Evolutionary conservation across 2,329 filamentous ascomycete species (phyloP).

Genomic region (Scedosporium aurantiacum): DNA sequence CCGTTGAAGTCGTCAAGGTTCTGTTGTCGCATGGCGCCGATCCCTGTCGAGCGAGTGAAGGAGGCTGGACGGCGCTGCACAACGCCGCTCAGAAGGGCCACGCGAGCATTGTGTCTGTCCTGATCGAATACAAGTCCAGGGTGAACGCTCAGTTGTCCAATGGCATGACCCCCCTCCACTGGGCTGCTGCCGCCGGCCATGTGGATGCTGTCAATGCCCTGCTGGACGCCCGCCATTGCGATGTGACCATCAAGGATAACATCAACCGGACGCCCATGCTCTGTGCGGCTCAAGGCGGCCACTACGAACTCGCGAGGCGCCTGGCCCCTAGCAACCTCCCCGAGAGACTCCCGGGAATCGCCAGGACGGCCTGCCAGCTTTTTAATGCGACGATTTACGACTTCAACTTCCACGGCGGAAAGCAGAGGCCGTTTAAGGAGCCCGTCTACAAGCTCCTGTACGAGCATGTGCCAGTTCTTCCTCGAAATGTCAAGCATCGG

Average conservation of each 20-base stretch:
- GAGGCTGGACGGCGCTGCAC: conserved; percentile 6
- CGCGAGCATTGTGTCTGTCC: conserved; percentile 9
- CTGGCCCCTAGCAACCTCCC: background rate
- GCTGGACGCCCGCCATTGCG: background rate
- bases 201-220: conserved; percentile 19
- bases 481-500: conserved; percentile 5
- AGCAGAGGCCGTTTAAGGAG: conserved; percentile 2
- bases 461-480: conserved; percentile 1
- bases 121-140: conserved; percentile 19
- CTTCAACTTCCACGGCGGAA: conserved; percentile 5
- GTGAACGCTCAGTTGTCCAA: conserved; percentile 17
- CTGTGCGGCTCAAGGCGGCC: conserved; percentile 1
- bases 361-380: background rate
- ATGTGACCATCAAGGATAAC: conserved; percentile 4
- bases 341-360: background rate
- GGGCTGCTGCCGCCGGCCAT: conserved; percentile 18
- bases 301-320: background rate
- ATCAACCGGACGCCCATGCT: conserved; percentile 4
- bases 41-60: background rate
- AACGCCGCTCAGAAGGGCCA: conserved; percentile 7
- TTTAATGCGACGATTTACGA: conserved; percentile 4
- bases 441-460: conserved; percentile 6
- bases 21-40: conserved; percentile 1
- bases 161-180: conserved; percentile 21
- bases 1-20: conserved; percentile 19